Evolutionary conservation across 192 early-diverging fungal species (phyloP), one percentile per base, ranked within the genome.

Genomic region (Phycomyces blakesleeanus): DNA sequence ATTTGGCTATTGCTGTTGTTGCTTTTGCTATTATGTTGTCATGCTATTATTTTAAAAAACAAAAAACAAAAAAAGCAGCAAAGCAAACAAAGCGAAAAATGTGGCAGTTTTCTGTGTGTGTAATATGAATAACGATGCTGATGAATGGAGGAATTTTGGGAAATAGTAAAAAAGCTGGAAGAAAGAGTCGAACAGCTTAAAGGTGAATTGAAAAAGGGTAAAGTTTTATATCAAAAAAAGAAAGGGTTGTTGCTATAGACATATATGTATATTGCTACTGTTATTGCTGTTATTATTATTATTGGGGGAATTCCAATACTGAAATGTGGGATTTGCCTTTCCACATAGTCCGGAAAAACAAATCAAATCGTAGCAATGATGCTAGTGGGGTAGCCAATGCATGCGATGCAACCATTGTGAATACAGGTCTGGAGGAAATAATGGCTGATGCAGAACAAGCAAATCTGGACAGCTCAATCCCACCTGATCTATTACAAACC

Each of bases 381-480:
- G n/a, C n/a, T n/a, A n/a, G 24, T 22, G 26, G 49, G 22, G 21
- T 37, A 10, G 34, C 34, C 21, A 42, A 20, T 25, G 2, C 10
- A 14, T 24, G 34, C 40, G 20, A 44, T 38, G 22, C 39, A n/a
- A 11, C 53, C 56, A 14, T n/a, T 11, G 20, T 57, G 9, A 40
- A 56, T 16, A 29, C 22, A 5, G 47, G 24, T 22, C 18, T 64
- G 3, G 24, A 56, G 7, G 37, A 49, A 15, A 37, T 68, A 26
- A 54, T 61, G 25, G 4, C 27, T 2, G 60, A 62, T 62, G 16
- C 60, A 24, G 59, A 68, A 24, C 53, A 57, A 10, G 18, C 18
- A 2, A 49, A 4, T 2, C 21, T 62, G 16, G 55, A 61, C 27
- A 51, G 22, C 15, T 47, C 44, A 0, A 11, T 61, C 3, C 59